Base-by-base conservation (phyloP, 768 basidiomycete genomes). In the Kwoniella mangroviensis region DNA sequence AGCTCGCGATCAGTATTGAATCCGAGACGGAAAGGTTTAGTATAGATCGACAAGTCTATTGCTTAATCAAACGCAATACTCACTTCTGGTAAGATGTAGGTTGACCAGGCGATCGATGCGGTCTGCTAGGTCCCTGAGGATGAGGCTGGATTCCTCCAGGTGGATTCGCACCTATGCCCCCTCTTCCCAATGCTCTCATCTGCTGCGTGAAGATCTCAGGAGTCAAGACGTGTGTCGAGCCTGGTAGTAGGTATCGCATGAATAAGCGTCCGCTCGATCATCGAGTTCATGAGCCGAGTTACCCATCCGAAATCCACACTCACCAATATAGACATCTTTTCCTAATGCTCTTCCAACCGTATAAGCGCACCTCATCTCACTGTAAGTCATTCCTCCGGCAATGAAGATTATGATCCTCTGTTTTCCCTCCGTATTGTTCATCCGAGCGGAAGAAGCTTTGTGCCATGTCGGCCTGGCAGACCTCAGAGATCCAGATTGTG, bases 321-420 rank as follows among this genome's bases (percentile, higher is more conserved):
- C 75, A 96, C 96, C 97, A 67, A 99, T 92, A 83, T 89, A 92
- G 63, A 98, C 88, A 75, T 99, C 97, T 83, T 91, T 94, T 77
- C 91, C 90, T 63, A 93, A 81, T 2, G 88, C 81, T 57, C 85
- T 86, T 3, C 93, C 91, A 17, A 96, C 85, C 60, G 90, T 86
- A 79, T 98, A 98, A 56, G 89, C 90, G 77, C 94, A 89, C 69
- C 96, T 87, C 83, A 95, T 90, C 84, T 99, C 97, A 0, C 94
- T 96, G 81, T 94, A 94, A 1, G 97, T 95, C 88, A 95, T 90
- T 2, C 97, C 97, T 43, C 97, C 97, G 15, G 92, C 92, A 24
- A 98, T 86, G 83, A 98, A 98, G 19, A 98, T 88, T 43, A 99
- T 86, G 15, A 97, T 77, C 34, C 96, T 87, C 82, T 93, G 91